Base-by-base conservation (phyloP, 371 early-diverging fungal species). In the Dinochytrium kinnereticum region DNA sequence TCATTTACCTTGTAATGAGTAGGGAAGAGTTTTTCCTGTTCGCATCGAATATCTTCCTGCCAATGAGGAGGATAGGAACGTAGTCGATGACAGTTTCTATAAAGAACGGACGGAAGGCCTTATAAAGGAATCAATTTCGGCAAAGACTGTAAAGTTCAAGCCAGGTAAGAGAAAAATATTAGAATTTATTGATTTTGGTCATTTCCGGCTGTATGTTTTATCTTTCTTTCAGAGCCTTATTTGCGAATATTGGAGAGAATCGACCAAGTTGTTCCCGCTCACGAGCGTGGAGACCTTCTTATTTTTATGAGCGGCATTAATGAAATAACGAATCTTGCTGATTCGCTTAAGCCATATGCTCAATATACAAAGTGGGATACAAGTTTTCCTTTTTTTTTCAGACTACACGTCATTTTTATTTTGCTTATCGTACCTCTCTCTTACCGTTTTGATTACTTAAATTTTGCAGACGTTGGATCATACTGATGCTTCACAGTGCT, bases 11-110 rank as follows among this genome's bases (percentile, higher is more conserved):
- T n/a, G n/a, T n/a, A 44, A 44, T 13, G 10, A 44, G 21, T 21
- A 53, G 55, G 98, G 97, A 30, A 85, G 97, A 31, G 89, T 92
- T 77, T 93, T 87, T 80, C 96, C 96, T 2, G 96, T 98, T 26
- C 88, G 87, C 65, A 90, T 94, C 17, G 90, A 90, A 74, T 92
- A 95, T 74, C 89, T 93, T 0, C 77, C 87, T 1, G 89, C 91
- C 49, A 92, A 94, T 0, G 92, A 94, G 75, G 80, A 90, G 1
- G 97, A 98, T 81, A 94, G 85, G 34, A 87, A 88, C 65, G 76
- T 92, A 19, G 82, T 87, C 1, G 86, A 90, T 70, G 85, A 82
- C 34, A 79, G 83, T 31, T 78, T 85, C 0, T 77, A 84, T 66
- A 59, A 73, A 38, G 86, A 88, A 66, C 77, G 90, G 34, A 77